Evolutionary conservation across 1,284 basidiomycete genomes (phyloP), one percentile per base, ranked within the genome.

Genomic region (Mycena sp.): DNA sequence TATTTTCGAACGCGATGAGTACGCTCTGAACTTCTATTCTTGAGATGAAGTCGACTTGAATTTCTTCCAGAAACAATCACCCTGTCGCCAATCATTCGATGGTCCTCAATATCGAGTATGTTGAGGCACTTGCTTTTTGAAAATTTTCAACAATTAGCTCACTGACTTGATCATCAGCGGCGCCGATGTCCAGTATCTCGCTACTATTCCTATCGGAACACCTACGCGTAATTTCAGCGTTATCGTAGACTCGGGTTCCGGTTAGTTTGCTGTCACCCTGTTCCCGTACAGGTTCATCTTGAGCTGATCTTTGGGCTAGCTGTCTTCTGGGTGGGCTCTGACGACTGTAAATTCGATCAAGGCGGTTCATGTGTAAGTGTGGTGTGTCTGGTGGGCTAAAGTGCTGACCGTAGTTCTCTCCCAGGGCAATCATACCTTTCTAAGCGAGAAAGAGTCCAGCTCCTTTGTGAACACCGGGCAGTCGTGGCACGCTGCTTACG

Each of bases 401-500:
- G n/a, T n/a, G n/a, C n/a, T n/a, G n/a, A n/a, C n/a, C 32, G 44
- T 1, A 41, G 19, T 38, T 25, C 16, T 25, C 29, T 14, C 32
- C 25, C 19, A 61, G 81, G 86, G 90, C 7, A 82, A 86, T 65
- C 91, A 94, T 72, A 79, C 78, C 2, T 84, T 85, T 74, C 84
- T 95, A 19, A 89, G 91, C 16, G 28, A 78, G 0, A 75, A 80
- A 48, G 82, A 80, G 12, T 92, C 90, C 11, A 83, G 83, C 12
- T 83, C 87, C 2, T 93, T 91, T 73, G 76, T 80, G 45, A 80
- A 83, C 81, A 81, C 45, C 5, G 75, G 79, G 21, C 72, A 80
- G 58, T 73, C 74, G 10, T 94, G 91, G 79, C 71, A 82, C 53
- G 88, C 93, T 61, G 83, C 83, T 0, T 95, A 95, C 73, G 92